Evolutionary conservation across 2,329 filamentous ascomycete genomes (phyloP).

Genomic region (Tympanopsis confertula): DNA sequence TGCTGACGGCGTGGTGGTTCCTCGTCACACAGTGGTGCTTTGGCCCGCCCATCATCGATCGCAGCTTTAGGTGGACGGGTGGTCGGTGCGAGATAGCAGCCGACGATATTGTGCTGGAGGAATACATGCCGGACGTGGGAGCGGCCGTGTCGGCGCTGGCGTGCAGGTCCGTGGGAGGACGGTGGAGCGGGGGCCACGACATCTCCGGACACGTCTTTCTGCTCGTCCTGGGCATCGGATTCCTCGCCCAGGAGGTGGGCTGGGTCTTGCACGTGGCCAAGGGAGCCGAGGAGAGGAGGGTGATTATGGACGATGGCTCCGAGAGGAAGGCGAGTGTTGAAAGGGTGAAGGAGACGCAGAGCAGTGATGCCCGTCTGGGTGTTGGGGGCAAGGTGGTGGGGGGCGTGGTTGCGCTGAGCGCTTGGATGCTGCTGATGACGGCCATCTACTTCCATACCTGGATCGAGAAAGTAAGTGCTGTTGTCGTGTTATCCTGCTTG

Average conservation of each 20-base stretch:
- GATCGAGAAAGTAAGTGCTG: constrained; percentile 72
- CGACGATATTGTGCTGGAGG: constrained; percentile 31
- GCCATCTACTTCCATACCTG: constrained; percentile 97
- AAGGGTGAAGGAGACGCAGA: constrained; percentile 7
- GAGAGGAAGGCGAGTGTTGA: constrained; percentile 47
- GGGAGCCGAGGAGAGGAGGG: constrained; percentile 47
- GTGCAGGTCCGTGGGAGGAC: constrained; percentile 72
- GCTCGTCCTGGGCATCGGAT: constrained; percentile 71
- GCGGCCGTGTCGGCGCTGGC: constrained; percentile 60
- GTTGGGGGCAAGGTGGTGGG: constrained; percentile 43
- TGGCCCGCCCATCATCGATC: constrained; percentile 79
- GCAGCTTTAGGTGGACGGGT: constrained; percentile 77
- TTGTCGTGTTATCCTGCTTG: background rate
- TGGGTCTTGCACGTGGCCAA: constrained; percentile 40
- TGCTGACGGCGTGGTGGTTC: constrained; percentile 71
- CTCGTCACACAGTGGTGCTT: constrained; percentile 95
- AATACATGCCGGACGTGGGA: constrained; percentile 24
- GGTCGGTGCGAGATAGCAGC: constrained; percentile 62
- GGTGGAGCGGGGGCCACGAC: constrained; percentile 89
- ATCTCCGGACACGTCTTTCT: constrained; percentile 93
- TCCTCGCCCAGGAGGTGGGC: constrained; percentile 68
- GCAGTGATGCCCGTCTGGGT: constrained; percentile 22
- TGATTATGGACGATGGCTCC: constrained; percentile 56
- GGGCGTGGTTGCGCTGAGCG: constrained; percentile 57
- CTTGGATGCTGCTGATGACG: constrained; percentile 98